Evolutionary conservation across 1,139 yeast genomes (phyloP), one percentile per base, ranked within the genome.

Genomic region (Geotrichum citri-aurantii): DNA sequence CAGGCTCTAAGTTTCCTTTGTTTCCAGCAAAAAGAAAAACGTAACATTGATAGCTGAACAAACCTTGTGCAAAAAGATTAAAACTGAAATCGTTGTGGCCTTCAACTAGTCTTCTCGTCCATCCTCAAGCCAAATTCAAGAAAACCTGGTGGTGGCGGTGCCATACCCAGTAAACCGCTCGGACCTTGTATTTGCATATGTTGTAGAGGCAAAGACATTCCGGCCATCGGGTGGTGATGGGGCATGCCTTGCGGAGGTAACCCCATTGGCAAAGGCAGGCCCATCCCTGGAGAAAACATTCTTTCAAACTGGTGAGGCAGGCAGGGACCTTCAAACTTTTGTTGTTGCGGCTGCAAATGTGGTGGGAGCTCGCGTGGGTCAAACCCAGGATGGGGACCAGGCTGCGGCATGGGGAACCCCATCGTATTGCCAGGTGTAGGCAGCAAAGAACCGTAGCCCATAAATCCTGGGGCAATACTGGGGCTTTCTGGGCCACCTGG

Each of bases 341-440:
- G 49, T 17, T 19, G 61, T 44, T 37, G 57, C 19, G 11, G 50
- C n/a, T 21, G 59, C 52, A 27, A 37, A 44, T 33, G 14, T n/a
- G 19, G 31, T 26, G 44, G 55, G 42, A 26, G 57, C 49, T 23
- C 21, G 14, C 19, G 44, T 1, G 44, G 44, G 21, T 37, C 19
- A 8, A 37, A 37, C 14, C 44, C 44, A 37, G 19, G 14, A 37
- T 14, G 44, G 19, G 44, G 44, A 7, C 44, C 44, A 37, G 44
- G 44, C 12, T n/a, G 21, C 44, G 8, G 19, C 21, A 37, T 37
- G 10, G 44, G 44, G 14, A 37, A 37, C 14, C 44, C 19, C 44
- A 37, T 37, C 17, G 17, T n/a, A 8, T 17, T 17, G 44, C 21
- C 44, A 6, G 44, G 44, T n/a, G 44, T 3, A 17, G 21, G 5